Base-by-base conservation (phyloP, 2,329 filamentous ascomycete species). In the Pseudodiploospora longispora region DNA sequence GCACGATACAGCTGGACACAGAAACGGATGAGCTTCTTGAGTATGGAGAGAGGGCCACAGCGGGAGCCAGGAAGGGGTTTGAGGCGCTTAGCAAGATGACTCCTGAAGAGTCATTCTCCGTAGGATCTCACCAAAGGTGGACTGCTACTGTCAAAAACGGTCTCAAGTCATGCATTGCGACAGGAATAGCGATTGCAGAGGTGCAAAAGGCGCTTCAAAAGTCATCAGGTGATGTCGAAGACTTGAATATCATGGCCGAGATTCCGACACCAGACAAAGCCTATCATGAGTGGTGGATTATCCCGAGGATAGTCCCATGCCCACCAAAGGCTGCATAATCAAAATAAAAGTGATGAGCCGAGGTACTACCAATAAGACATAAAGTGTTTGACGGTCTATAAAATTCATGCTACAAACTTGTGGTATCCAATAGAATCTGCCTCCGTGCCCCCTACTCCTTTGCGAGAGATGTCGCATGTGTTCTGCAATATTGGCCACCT, bases 121-220 rank as follows among this genome's bases (percentile, higher is more conserved):
- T 71, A 30, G 72, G 74, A 7, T 75, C 72, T 37, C 74, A 84
- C 52, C 75, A 74, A 8, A 73, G 78, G 44, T 89, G 84, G 83
- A 59, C 74, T 12, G 67, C 66, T 27, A 71, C 77, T 27, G 68
- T 76, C 8, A 83, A 79, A 59, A 72, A 76, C 48, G 75, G 74
- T 7, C 69, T 85, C 54, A 80, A 80, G 55, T 78, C 83, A n/a
- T 83, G 80, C 52, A 88, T 90, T 48, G 80, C 79, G 6, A 72
- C 82, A 1, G 79, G 78, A 5, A 75, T 89, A 50, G 78, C 81
- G 0, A 73, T 87, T 36, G 72, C 73, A 27, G 71, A 70, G 1
- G 60, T 85, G 39, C 75, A 74, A 55, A 83, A 80, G 59, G 74
- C 72, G 2, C 53, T 83, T 6, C 64, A 68, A 12, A 62, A 57